A percentile compares a stretch with the other conserved stretches of the same genome.
Conservation (phyloP, 1,139 yeast species). For the Debaryomyces coudertii region DNA sequence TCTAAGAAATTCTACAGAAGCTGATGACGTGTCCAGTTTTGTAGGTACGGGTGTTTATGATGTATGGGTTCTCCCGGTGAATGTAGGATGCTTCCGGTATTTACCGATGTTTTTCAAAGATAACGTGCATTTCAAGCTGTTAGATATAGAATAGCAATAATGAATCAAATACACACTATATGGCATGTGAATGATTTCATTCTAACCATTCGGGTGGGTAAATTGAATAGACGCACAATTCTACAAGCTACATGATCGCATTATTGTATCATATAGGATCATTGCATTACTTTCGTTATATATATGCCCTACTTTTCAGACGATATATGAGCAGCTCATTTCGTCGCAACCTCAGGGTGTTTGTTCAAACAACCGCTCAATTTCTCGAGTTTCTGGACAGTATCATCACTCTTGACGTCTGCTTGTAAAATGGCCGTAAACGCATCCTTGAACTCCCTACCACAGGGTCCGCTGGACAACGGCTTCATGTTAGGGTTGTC, state of each 20-base stretch:
- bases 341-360: not conserved
- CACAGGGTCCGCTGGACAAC: not conserved
- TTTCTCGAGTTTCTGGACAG: not conserved
- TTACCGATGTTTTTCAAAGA: not conserved
- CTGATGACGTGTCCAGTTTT: slow-evolving; percentile 8
- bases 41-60: not conserved
- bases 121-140: too few species aligned
- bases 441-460: not conserved
- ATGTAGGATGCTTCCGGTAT: not conserved
- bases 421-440: not conserved
- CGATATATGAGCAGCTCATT: not conserved
- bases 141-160: too few species aligned
- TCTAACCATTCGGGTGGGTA: too few species aligned
- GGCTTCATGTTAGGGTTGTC: not conserved
- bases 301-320: too few species aligned
- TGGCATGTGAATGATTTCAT: too few species aligned
- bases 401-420: not conserved
- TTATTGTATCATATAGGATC: not conserved
- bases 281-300: not conserved
- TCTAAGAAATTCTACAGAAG: slow-evolving; percentile 10
- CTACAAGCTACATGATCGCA: not conserved
- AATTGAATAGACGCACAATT: too few species aligned
- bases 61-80: not conserved
- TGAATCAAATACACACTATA: too few species aligned
- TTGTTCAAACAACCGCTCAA: not conserved